Conservation (phyloP, 805 yeast genomes). For the Tetrapisispora fleetii region DNA sequence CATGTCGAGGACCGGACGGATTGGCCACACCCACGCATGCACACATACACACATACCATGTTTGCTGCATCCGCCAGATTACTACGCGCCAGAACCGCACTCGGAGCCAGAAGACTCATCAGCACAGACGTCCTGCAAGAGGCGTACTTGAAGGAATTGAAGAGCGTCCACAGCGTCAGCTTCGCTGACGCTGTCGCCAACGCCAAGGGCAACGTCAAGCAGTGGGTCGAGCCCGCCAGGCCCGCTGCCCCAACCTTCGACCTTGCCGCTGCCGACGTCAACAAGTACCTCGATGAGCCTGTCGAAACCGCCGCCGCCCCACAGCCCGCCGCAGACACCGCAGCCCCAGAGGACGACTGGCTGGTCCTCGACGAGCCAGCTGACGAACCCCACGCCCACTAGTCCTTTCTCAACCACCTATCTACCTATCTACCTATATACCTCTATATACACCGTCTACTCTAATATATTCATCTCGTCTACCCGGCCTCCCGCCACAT, state of each 20-base stretch:
- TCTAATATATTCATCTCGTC: background rate
- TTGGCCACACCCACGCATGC: background rate
- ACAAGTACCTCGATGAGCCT: constrained; percentile 55
- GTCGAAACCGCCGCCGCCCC: constrained; percentile 49
- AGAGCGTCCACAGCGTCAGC: constrained; percentile 64
- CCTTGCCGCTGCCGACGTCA: constrained; percentile 54
- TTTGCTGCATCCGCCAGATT: background rate
- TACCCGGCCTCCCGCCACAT: background rate
- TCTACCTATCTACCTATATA: background rate
- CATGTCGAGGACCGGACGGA: no score
- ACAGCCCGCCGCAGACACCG: constrained; percentile 32
- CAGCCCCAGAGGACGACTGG: constrained; percentile 48
- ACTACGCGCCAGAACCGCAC: background rate
- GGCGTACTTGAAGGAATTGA: constrained; percentile 77
- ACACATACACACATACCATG: background rate
- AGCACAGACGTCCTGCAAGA: constrained; percentile 61
- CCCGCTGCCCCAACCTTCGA: constrained; percentile 70
- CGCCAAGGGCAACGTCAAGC: constrained; percentile 68
- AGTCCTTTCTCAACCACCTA: no score
- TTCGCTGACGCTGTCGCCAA: constrained; percentile 57
- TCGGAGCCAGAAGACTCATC: constrained; percentile 10
- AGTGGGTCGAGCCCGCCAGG: constrained; percentile 73
- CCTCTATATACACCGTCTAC: background rate
- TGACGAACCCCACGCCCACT: constrained; percentile 2
- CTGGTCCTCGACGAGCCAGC: constrained; percentile 54